Base-by-base conservation (phyloP, 2,329 filamentous ascomycete genomes). In the Coniochaeta pulveracea region DNA sequence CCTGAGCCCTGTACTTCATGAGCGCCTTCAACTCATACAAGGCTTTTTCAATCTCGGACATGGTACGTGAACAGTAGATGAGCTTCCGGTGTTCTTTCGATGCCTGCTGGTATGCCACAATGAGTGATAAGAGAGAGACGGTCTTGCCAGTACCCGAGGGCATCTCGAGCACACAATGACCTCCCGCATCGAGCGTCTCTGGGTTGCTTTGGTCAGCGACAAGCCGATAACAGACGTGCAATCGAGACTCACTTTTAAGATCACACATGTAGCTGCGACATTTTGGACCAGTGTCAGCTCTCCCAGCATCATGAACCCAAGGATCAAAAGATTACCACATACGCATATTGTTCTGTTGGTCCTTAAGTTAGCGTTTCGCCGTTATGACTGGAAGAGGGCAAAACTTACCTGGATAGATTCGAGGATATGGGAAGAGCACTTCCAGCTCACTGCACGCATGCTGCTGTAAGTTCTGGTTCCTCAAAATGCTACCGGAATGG, bases 1-100 rank as follows among this genome's bases (percentile, higher is more conserved):
- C 76, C 42, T 94, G 73, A 5, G 85, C 66, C 11, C 91, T 81
- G 51, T 94, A 96, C 52, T 93, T 93, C 88, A 98, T 98, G 34
- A 98, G 61, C 16, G 78, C 79, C 54, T 91, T 86, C 46, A 98
- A 56, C 57, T 98, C 91, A 8, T 85, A 84, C 34, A 98, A 60
- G 0, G 93, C 91, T 60, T 98, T 98, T 55, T 98, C 91, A 49
- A 98, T 98, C 62, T 98, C 91, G 23, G 91, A 98, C 88, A 98
- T 98, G 36, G 91, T 34, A 77, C 91, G 86, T 42, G 91, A 98
- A 65, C 91, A 98, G 60, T 98, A 98, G 36, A 98, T 95, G 33
- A 98, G 76, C 59, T 98, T 98, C 36, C 93, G 72, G 48, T 91
- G 85, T 52, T 94, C 85, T 3, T 88, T 85, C 49, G 89, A 88